A percentile compares a stretch with the other conserved stretches of the same genome.
Conservation (phyloP, 305 asterid genomes). For the Rubia peregrina region DNA sequence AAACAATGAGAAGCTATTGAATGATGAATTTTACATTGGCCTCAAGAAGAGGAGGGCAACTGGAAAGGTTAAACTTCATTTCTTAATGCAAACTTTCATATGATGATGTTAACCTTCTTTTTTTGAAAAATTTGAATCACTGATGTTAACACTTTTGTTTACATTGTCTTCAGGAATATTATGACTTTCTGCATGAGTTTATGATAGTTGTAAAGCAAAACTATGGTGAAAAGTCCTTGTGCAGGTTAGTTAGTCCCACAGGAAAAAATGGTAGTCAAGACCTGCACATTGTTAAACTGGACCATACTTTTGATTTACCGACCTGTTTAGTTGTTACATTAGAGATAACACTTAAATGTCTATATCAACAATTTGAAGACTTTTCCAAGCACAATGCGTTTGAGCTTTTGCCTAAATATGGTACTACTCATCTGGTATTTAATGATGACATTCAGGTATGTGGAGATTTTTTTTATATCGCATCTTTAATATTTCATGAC, state of each 20-base stretch:
- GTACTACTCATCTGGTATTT: constrained; percentile 86
- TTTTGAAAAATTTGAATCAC: not conserved
- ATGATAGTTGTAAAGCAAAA: constrained; percentile 76
- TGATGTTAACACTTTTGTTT: constrained; percentile 1
- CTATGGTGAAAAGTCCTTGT: constrained; percentile 78
- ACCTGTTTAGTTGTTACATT: constrained; percentile 14
- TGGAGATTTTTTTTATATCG: not conserved
- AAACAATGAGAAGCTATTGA: constrained; percentile 64
- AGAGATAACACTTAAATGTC: constrained; percentile 10
- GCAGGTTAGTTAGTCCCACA: constrained; percentile 73
- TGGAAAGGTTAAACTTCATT: constrained; percentile 43
- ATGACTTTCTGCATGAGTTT: constrained; percentile 83
- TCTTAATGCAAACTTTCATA: not conserved
- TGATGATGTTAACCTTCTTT: not conserved
- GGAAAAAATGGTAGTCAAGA: constrained; percentile 47
- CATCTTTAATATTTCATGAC: not conserved
- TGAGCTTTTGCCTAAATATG: constrained; percentile 73
- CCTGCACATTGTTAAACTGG: constrained; percentile 32
- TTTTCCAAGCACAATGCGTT: constrained; percentile 97
- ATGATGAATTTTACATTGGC: constrained; percentile 91
- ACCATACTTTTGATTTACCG: not conserved
- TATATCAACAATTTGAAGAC: constrained; percentile 68
- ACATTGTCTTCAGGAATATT: constrained; percentile 64
- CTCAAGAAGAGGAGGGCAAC: constrained; percentile 75
- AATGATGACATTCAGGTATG: constrained; percentile 92